phyloP scores from a whole-genome alignment of 2,329 filamentous ascomycete genomes.

The Fusarium decemcellulare region DNA sequence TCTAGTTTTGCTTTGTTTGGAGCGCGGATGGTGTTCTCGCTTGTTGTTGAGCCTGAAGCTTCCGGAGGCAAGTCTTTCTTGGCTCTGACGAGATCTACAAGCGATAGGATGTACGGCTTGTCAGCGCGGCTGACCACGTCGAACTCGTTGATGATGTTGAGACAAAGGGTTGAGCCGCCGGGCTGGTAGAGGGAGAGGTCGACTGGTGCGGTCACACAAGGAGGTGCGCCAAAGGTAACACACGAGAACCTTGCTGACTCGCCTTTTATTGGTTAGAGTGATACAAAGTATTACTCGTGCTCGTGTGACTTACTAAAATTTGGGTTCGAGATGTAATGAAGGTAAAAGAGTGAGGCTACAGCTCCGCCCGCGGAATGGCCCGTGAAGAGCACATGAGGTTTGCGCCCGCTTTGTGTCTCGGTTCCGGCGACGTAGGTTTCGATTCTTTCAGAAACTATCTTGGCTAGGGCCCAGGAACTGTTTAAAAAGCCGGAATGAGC shows the following conservation, averaged over 20 bases:
- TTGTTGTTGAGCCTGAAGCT: not conserved
- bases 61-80: conserved; percentile 13
- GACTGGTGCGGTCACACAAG: conserved; percentile 29
- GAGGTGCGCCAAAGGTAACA: conserved; percentile 41
- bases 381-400: conserved; percentile 39
- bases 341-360: conserved; percentile 38
- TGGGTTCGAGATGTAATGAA: conserved; percentile 26
- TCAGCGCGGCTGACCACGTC: conserved; percentile 42
- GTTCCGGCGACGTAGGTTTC: conserved; percentile 2
- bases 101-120: conserved; percentile 38
- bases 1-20: not conserved
- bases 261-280: conserved; percentile 14
- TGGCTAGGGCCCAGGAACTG: conserved; percentile 29
- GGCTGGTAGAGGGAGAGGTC: conserved; percentile 17
- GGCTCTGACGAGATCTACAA: conserved; percentile 31
- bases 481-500: conserved; percentile 41
- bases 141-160: conserved; percentile 47
- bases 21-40: not conserved
- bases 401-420: not conserved
- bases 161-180: conserved; percentile 15
- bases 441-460: conserved; percentile 18
- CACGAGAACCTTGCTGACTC: conserved; percentile 33
- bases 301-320: conserved; percentile 13
- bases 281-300: not conserved
- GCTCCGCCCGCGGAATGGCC: conserved; percentile 45